Percentiles rank a stretch among this genome's conserved stretches.
These are phyloP conservation scores for Colletotrichum gloeosporioides DNA, from an alignment of 2,329 filamentous ascomycete species.

Conservation along the genomic window DNA sequence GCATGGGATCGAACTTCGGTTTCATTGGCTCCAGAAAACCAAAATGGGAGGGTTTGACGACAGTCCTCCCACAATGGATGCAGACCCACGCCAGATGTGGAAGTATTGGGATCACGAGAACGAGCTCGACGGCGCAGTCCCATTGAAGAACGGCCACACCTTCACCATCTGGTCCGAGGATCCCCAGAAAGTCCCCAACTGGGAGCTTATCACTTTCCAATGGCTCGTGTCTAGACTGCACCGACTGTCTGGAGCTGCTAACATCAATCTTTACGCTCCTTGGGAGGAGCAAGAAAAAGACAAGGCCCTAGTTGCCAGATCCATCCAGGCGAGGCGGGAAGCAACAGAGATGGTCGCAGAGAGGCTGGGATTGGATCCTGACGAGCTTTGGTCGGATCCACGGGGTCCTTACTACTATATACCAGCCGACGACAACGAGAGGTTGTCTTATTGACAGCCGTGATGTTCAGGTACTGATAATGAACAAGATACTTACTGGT, in stretches of 20 bases:
- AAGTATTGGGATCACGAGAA: background rate
- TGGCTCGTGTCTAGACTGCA: background rate
- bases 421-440: background rate
- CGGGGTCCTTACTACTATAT: background rate
- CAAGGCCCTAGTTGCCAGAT: background rate
- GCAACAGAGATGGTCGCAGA: background rate
- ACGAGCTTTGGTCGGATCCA: background rate
- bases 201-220: background rate
- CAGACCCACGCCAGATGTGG: background rate
- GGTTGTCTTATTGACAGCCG: background rate
- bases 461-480: background rate
- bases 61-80: background rate
- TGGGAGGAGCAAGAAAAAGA: background rate
- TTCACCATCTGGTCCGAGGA: background rate
- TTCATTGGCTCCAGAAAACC: background rate
- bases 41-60: background rate
- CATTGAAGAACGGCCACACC: background rate
- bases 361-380: background rate
- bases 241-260: background rate
- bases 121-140: background rate
- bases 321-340: background rate
- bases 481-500: accelerated
- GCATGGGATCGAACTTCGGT: background rate
- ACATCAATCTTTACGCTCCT: background rate
- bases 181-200: background rate